Base-by-base conservation (phyloP, 345 rosid species). In the Camelina sativa region DNA sequence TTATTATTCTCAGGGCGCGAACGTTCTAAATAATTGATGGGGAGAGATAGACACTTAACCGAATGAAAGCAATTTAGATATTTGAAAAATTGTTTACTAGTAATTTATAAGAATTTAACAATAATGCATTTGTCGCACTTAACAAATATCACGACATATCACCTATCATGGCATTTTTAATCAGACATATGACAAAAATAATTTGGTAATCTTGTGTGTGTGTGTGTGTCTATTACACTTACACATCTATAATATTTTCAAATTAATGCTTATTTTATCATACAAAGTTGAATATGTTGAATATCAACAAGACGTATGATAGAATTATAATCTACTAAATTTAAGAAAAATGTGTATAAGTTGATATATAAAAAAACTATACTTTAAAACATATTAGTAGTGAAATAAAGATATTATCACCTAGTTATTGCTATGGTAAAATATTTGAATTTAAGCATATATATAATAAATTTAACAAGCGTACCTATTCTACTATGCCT, bases 101-200 rank as follows among this genome's bases (percentile, higher is more conserved):
- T 23, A 35, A 37, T 32, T 10, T 15, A 47, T 23, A 47, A 5
- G 60, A 23, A 12, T 50, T 62, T 8, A 20, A 47, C 37, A 11
- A 50, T 74, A 4, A 58, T 66, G 60, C 23, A 67, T 8, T 66
- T 47, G 65, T 65, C 8, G 8, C 8, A 22, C 40, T 48, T 50
- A 66, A 44, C 44, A 19, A 13, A 59, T 48, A 67, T 37, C 13
- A 41, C 67, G 73, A 66, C 78, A 50, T 58, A 58, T 38, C 19
- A 74, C 78, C 73, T n/a, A 57, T 58, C 50, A 48, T 13, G 11
- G 59, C 43, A 74, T 58, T 57, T 54, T 37, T 11, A 48, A 60
- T 60, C 16, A 28, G 43, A 22, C 52, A 38, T 50, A 50, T 19
- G 20, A 8, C 46, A 66, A 28, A 5, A 6, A 12, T 4, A 15